Percentiles rank a stretch among this genome's conserved stretches.
Evolutionary conservation across 139 green algal species (phyloP).

Genomic region (Micractinium conductrix): DNA sequence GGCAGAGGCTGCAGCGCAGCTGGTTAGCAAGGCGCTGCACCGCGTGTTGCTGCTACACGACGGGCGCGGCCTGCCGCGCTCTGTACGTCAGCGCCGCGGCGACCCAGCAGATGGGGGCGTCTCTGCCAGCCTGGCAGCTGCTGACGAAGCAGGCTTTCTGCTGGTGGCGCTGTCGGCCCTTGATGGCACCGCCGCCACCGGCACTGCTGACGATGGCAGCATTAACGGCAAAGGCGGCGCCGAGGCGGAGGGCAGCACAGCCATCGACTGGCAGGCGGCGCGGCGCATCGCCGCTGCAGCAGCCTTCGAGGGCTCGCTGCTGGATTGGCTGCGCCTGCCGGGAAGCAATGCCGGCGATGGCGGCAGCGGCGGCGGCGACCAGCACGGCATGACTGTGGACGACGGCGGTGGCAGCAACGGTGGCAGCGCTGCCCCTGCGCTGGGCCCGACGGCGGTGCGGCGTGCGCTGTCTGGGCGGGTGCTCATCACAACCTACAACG

Average conservation of each 20-base stretch:
- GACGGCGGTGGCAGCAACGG: too few relatives aligned
- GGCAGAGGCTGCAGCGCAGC: not conserved
- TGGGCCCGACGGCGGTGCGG: too few relatives aligned
- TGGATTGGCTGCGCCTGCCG: slow-evolving; percentile 8
- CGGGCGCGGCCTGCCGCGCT: not conserved
- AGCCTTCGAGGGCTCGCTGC: not conserved
- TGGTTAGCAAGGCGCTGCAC: not conserved
- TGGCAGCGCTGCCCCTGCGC: too few relatives aligned
- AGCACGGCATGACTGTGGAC: too few relatives aligned
- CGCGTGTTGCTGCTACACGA: slow-evolving; percentile 34
- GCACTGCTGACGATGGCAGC: not conserved
- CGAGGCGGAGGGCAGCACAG: not conserved
- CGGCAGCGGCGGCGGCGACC: too few relatives aligned
- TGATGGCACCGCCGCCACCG: not conserved
- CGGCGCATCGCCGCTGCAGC: not conserved
- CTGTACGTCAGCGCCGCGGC: not conserved
- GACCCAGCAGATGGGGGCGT: not conserved
- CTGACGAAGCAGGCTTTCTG: slow-evolving; percentile 26
- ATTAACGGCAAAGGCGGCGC: not conserved
- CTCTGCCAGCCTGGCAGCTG: not conserved
- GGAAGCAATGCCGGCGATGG: too few relatives aligned
- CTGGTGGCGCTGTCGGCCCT: not conserved
- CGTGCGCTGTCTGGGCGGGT: not conserved
- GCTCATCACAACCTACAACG: slow-evolving; percentile 41
- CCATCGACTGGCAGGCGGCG: slow-evolving; percentile 1